Conservation (phyloP, 371 early-diverging fungal genomes). For the Mortierella sp. region DNA sequence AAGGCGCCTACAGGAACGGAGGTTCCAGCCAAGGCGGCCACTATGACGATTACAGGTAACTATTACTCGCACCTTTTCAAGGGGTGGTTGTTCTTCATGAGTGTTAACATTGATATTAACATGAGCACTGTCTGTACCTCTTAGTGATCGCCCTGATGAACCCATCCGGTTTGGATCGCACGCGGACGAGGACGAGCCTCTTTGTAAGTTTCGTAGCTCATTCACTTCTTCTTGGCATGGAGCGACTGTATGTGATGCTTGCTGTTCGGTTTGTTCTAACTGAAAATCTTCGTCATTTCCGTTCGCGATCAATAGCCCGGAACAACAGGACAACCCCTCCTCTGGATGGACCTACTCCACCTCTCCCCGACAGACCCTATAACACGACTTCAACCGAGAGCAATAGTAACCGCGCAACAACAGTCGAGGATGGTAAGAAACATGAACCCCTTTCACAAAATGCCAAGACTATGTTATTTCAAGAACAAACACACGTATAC, state of each 20-base stretch:
- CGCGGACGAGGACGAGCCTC: constrained; percentile 50
- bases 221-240: neutral
- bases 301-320: constrained; percentile 28
- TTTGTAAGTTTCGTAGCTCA: constrained; percentile 20
- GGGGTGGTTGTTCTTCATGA: neutral
- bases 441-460: neutral
- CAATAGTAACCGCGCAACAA: constrained; percentile 33
- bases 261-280: neutral
- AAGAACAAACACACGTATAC: neutral
- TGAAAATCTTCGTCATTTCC: too few relatives aligned
- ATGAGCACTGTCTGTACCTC: neutral
- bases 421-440: constrained; percentile 43
- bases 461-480: neutral
- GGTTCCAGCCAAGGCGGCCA: constrained; percentile 20
- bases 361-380: constrained; percentile 39
- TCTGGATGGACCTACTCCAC: constrained; percentile 23
- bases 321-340: constrained; percentile 46
- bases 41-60: constrained; percentile 23
- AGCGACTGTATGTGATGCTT: neutral
- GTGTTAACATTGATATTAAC: neutral
- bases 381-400: constrained; percentile 6
- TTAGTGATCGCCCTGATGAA: constrained; percentile 14
- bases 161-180: constrained; percentile 44
- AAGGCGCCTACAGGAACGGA: neutral
- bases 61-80: neutral